phyloP scores from a whole-genome alignment of 495 filamentous ascomycete genomes.

The Aspergillus taichungensis region DNA sequence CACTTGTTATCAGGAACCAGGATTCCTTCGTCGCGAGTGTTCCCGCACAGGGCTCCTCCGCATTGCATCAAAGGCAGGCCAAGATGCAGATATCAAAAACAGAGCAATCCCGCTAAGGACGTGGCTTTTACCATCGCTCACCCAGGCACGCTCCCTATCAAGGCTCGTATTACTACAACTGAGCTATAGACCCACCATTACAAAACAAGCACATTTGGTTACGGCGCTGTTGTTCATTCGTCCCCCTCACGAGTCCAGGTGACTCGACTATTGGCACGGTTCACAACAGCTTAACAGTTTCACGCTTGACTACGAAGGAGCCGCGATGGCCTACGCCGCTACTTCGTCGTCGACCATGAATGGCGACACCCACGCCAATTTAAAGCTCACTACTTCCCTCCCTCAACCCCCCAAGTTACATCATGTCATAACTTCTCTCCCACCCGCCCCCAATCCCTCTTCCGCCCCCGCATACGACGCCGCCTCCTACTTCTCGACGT shows the following conservation, averaged over 20 bases:
- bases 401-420: slow-evolving; percentile 29
- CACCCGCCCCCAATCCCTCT: slow-evolving; percentile 18
- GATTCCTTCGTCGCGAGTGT: slow-evolving; percentile 26
- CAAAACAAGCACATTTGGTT: slow-evolving; percentile 26
- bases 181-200: slow-evolving; percentile 19
- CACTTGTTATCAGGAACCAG: slow-evolving; percentile 33
- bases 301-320: slow-evolving; percentile 28
- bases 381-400: slow-evolving; percentile 34
- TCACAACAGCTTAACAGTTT: slow-evolving; percentile 25
- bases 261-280: slow-evolving; percentile 34
- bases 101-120: slow-evolving; percentile 36
- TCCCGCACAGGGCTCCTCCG: slow-evolving; percentile 40
- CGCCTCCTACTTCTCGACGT: slow-evolving; percentile 23
- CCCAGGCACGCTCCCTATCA: slow-evolving; percentile 28
- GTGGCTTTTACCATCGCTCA: slow-evolving; percentile 34
- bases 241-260: slow-evolving; percentile 36
- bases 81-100: slow-evolving; percentile 45
- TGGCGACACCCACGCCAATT: slow-evolving; percentile 32
- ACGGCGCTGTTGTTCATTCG: slow-evolving; percentile 28
- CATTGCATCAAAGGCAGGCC: slow-evolving; percentile 37
- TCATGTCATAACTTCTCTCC: slow-evolving; percentile 28
- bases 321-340: slow-evolving; percentile 37
- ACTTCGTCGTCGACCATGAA: slow-evolving; percentile 34
- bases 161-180: slow-evolving; percentile 29
- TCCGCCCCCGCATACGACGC: slow-evolving; percentile 22